Percentiles rank a stretch among this genome's conserved stretches.
Evolutionary conservation across 2,329 filamentous ascomycete species (phyloP).

Genomic region (Talaromyces sp.): DNA sequence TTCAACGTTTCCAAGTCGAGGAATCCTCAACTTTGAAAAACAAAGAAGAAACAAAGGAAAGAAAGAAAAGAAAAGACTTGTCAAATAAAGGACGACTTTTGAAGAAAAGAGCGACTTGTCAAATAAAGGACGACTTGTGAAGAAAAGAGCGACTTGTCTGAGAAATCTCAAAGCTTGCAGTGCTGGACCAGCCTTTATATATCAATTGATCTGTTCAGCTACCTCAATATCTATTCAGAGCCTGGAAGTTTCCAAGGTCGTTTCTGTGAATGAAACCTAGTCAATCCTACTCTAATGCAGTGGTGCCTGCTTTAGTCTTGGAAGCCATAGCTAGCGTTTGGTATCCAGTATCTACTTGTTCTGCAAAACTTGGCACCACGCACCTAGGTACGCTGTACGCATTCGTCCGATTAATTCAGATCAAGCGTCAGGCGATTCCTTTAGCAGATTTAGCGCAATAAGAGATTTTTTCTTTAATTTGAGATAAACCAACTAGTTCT

Average conservation of each 20-base stretch:
- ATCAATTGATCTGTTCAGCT: not conserved
- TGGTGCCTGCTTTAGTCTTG: not conserved
- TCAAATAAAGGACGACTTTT: too few relatives aligned
- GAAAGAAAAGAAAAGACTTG: not conserved
- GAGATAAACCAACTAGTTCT: too few relatives aligned
- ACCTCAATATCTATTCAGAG: not conserved
- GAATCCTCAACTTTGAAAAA: not conserved
- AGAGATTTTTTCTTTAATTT: too few relatives aligned
- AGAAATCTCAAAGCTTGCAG: not conserved
- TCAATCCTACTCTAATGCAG: not conserved
- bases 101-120: too few relatives aligned
- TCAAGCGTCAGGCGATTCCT: too few relatives aligned
- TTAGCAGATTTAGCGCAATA: too few relatives aligned
- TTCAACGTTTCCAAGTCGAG: not conserved
- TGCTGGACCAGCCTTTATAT: not conserved
- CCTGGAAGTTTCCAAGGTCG: not conserved
- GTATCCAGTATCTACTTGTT: too few relatives aligned
- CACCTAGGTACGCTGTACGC: too few relatives aligned
- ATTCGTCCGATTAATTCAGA: too few relatives aligned
- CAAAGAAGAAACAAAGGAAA: not conserved
- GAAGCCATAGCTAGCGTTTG: not conserved
- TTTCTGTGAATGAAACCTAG: not conserved
- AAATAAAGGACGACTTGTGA: too few relatives aligned
- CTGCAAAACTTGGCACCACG: too few relatives aligned
- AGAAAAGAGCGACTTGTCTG: not conserved